A percentile compares a stretch with the other conserved stretches of the same genome.
Evolutionary conservation across 2,329 filamentous ascomycete species (phyloP).

Genomic region (Aspergillus fijiensis): DNA sequence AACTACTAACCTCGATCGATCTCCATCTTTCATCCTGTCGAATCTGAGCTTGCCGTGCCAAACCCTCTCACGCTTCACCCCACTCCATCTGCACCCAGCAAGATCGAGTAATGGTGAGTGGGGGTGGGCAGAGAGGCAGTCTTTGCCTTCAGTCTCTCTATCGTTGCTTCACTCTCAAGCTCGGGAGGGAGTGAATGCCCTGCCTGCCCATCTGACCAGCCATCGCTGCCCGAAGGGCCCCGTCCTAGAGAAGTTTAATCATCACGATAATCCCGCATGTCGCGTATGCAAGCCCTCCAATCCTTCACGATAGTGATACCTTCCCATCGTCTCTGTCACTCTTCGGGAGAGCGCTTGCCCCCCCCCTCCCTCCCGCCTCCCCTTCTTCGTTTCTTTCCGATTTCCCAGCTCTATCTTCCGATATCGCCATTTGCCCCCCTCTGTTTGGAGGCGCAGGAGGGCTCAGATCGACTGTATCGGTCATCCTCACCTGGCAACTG

Average conservation of each 20-base stretch:
- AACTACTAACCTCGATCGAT: not conserved
- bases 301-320: not conserved
- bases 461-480: not conserved
- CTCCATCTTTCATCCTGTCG: not conserved
- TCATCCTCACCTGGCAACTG: not conserved
- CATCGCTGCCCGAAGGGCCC: not conserved
- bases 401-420: not conserved
- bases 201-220: not conserved
- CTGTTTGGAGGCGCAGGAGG: not conserved
- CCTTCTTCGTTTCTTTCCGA: not conserved
- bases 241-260: not conserved
- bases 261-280: not conserved
- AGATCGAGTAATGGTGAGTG: slow-evolving; percentile 4
- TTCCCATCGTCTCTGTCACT: not conserved
- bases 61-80: not conserved
- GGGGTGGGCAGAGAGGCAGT: not conserved
- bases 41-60: not conserved
- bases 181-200: not conserved
- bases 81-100: slow-evolving; percentile 1
- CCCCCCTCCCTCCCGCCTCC: not conserved
- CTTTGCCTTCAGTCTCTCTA: too few species aligned
- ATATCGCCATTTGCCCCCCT: not conserved
- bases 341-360: not conserved
- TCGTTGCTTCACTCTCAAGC: not conserved
- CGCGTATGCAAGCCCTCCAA: not conserved